Evolutionary conservation across 2,329 filamentous ascomycete genomes (phyloP).

Genomic region (Ceratocystis lukuohia): DNA sequence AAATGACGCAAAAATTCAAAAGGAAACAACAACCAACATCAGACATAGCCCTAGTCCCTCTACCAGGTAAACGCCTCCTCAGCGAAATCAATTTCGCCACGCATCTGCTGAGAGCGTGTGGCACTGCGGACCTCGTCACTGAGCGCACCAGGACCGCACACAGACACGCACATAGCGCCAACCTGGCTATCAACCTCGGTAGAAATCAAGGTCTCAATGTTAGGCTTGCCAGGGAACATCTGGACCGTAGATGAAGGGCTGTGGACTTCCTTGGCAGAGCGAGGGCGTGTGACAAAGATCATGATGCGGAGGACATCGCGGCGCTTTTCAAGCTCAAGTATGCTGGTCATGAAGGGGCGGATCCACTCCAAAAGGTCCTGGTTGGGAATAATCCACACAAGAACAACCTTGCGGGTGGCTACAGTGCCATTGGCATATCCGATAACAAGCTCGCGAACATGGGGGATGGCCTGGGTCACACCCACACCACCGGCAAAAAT

Average conservation of each 20-base stretch:
- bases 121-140: conserved; percentile 61
- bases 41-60: conserved; percentile 4
- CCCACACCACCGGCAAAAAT: conserved; percentile 71
- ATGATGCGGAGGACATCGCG: conserved; percentile 63
- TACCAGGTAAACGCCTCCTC: conserved; percentile 63
- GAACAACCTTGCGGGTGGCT: conserved; percentile 55
- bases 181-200: conserved; percentile 63
- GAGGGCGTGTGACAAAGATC: conserved; percentile 62
- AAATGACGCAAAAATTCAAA: neutral
- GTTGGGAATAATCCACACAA: conserved; percentile 68
- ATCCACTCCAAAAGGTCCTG: conserved; percentile 77
- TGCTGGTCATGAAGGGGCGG: conserved; percentile 69
- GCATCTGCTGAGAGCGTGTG: conserved; percentile 49
- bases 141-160: conserved; percentile 61
- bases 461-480: conserved; percentile 66
- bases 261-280: conserved; percentile 68
- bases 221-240: conserved; percentile 71
- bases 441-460: conserved; percentile 57
- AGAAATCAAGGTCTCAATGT: conserved; percentile 57
- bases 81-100: conserved; percentile 59
- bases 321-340: conserved; percentile 59
- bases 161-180: conserved; percentile 58
- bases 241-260: conserved; percentile 64
- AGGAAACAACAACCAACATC: conserved; percentile 8
- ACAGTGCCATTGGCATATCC: conserved; percentile 57